Conservation (phyloP, 352 stramenopile genomes). For the Blastocystis sp. region DNA sequence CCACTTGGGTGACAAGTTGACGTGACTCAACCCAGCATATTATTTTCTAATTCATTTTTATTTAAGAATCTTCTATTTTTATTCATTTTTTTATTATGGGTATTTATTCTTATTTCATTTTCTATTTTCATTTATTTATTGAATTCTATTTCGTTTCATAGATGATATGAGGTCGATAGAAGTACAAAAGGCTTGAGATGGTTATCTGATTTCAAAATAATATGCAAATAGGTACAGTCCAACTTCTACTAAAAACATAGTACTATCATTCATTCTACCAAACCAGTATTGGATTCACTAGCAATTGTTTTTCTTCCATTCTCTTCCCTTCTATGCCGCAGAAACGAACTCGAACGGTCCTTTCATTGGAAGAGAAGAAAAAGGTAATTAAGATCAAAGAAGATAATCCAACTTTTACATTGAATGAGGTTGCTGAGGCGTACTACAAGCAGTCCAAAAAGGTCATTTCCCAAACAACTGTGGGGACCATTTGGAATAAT, state of each 20-base stretch:
- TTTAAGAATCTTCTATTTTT: not conserved
- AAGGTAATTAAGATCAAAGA: constrained; percentile 6
- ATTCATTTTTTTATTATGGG: constrained; percentile 24
- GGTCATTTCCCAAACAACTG: not conserved
- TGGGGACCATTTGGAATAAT: constrained; percentile 6
- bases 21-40: constrained; percentile 50
- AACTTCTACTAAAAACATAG: too few relatives aligned
- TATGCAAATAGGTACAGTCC: too few relatives aligned
- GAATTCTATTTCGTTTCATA: not conserved
- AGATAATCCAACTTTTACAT: not conserved
- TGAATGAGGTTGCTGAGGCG: not conserved
- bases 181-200: too few relatives aligned
- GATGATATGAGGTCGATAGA: not conserved
- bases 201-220: too few relatives aligned
- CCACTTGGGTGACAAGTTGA: constrained; percentile 59
- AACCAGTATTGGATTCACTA: not conserved
- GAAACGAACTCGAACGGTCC: not conserved
- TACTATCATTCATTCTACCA: not conserved
- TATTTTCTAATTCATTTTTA: not conserved
- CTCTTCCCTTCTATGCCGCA: not conserved
- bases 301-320: not conserved
- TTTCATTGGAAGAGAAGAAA: constrained; percentile 9
- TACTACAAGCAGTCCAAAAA: constrained; percentile 11
- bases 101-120: not conserved
- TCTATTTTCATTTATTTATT: not conserved